Evolutionary conservation across 2,329 filamentous ascomycete species (phyloP).

Genomic region (Coleophoma eucalyptorum): DNA sequence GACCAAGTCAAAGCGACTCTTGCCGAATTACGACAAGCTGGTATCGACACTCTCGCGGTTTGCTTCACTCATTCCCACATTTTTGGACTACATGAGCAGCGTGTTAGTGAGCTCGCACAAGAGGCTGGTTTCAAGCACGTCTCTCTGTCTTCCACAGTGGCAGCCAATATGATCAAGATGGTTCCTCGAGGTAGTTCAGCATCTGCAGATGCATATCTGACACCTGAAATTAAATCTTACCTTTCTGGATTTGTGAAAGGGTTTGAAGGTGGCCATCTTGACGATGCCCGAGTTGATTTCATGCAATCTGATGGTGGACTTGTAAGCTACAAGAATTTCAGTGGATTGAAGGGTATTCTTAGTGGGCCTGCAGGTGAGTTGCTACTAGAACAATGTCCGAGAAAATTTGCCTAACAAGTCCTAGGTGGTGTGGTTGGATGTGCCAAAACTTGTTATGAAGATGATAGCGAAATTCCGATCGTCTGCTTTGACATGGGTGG

Average conservation of each 20-base stretch:
- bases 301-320: conserved; percentile 50
- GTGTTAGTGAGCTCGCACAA: conserved; percentile 55
- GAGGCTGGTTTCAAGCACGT: conserved; percentile 64
- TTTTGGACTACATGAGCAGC: conserved; percentile 59
- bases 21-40: conserved; percentile 51
- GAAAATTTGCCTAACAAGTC: too few relatives aligned
- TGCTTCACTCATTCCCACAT: conserved; percentile 67
- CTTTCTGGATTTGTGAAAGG: conserved; percentile 64
- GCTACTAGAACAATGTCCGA: neutral
- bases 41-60: conserved; percentile 59
- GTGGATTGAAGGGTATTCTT: conserved; percentile 58
- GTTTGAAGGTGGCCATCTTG: conserved; percentile 52
- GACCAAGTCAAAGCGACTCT: conserved; percentile 31
- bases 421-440: conserved; percentile 59
- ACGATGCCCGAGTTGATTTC: conserved; percentile 61
- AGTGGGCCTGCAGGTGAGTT: conserved; percentile 56
- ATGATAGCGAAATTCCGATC: conserved; percentile 57
- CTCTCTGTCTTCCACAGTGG: conserved; percentile 58
- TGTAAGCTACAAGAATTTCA: conserved; percentile 49
- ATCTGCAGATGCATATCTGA: conserved; percentile 65
- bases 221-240: conserved; percentile 63
- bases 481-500: conserved; percentile 69
- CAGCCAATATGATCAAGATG: conserved; percentile 69
- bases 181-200: conserved; percentile 63
- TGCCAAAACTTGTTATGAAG: conserved; percentile 60